A percentile compares a stretch with the other conserved stretches of the same genome.
Conservation (phyloP, 164 flowering plant species). For the Hamamelis virginiana region DNA sequence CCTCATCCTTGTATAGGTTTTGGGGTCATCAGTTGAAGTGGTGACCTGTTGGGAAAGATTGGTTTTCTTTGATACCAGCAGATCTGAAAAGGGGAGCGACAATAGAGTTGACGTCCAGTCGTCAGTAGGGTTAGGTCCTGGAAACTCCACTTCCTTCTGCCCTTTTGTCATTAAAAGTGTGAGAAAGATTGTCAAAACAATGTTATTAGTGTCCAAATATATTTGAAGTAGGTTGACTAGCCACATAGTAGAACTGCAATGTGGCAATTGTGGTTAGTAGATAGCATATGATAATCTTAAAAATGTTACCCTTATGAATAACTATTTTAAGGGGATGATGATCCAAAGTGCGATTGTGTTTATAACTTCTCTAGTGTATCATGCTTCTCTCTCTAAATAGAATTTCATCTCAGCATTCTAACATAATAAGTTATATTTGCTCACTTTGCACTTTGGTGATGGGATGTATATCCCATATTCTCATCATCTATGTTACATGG, state of each 20-base stretch:
- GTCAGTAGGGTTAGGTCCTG: neutral
- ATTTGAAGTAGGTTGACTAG: no score
- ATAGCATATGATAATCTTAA: neutral
- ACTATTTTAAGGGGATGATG: neutral
- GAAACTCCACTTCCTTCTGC: neutral
- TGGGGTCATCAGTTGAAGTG: neutral
- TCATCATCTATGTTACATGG: no score
- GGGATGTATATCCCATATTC: no score
- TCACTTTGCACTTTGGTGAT: no score
- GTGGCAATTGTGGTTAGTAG: neutral
- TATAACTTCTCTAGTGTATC: neutral
- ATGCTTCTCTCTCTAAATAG: neutral
- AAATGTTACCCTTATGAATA: neutral
- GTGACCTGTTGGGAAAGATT: neutral
- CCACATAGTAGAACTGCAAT: neutral
- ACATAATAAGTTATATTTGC: no score
- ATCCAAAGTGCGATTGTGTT: neutral
- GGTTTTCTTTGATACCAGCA: neutral
- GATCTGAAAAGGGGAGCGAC: neutral
- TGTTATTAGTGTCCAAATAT: no score
- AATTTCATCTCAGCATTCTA: neutral
- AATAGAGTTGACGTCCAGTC: neutral
- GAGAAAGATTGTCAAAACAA: neutral
- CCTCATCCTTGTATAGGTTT: neutral
- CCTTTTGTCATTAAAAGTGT: neutral